Percentiles rank a stretch among this genome's conserved stretches.
Conservation (phyloP, 768 basidiomycete genomes). For the Guyanaporus albipodus region DNA sequence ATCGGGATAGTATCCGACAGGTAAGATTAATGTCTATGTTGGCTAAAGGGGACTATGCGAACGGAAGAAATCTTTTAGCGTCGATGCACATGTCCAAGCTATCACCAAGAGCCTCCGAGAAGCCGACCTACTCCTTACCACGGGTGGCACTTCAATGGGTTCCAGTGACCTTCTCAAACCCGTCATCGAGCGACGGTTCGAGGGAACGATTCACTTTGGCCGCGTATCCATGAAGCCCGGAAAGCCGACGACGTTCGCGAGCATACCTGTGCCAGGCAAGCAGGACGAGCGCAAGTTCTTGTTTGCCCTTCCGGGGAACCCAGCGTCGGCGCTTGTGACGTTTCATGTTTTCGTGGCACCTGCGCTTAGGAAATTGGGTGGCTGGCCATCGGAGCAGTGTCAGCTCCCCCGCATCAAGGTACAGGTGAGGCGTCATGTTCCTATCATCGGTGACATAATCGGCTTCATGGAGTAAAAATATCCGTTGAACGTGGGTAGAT, state of each 20-base stretch:
- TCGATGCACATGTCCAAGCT: conserved; percentile 53
- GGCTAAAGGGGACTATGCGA: not conserved
- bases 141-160: conserved; percentile 92
- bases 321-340: conserved; percentile 81
- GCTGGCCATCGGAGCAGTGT: conserved; percentile 51
- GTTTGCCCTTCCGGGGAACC: conserved; percentile 88
- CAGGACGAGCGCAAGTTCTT: conserved; percentile 49
- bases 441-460: not conserved
- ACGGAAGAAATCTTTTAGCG: conserved; percentile 33
- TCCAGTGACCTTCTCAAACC: conserved; percentile 85
- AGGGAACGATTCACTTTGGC: conserved; percentile 81
- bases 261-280: conserved; percentile 45
- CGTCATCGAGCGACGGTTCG: conserved; percentile 74
- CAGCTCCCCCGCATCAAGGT: conserved; percentile 62
- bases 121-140: conserved; percentile 78
- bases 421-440: conserved; percentile 43
- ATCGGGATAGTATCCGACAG: conserved; percentile 76
- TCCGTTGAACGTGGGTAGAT: conserved; percentile 37
- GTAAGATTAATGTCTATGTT: conserved; percentile 36
- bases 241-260: conserved; percentile 90
- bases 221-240: conserved; percentile 80
- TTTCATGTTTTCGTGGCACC: conserved; percentile 85
- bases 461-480: not conserved
- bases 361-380: conserved; percentile 67
- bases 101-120: conserved; percentile 52